A percentile compares a stretch with the other conserved stretches of the same genome.
These are phyloP conservation scores for Aureobasidium sp. DNA, from an alignment of 2,329 filamentous ascomycete species.

Conservation along the genomic window DNA sequence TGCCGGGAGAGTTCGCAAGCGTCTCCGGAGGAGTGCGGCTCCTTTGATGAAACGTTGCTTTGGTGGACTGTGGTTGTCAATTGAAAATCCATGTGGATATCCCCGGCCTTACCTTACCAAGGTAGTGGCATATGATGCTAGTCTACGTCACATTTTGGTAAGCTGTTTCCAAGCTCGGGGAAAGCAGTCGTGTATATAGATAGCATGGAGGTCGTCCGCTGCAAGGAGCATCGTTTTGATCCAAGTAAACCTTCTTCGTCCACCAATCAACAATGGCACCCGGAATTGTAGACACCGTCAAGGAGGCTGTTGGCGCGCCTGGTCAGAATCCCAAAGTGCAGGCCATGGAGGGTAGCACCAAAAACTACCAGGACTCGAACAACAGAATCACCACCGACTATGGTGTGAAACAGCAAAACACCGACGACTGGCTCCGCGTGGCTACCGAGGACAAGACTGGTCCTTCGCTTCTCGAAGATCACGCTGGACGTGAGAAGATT, in stretches of 20 bases:
- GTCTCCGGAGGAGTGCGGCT: no score
- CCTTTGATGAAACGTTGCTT: no score
- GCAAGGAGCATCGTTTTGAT: no score
- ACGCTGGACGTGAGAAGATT: slow-evolving; percentile 66
- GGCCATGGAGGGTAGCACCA: slow-evolving; percentile 54
- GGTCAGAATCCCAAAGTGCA: slow-evolving; percentile 46
- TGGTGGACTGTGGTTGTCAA: no score
- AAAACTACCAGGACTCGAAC: slow-evolving; percentile 49
- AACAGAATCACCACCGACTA: slow-evolving; percentile 67
- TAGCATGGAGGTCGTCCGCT: not conserved
- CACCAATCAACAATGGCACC: slow-evolving; percentile 2
- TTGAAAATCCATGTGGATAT: not conserved
- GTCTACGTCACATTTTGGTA: not conserved
- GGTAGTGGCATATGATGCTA: not conserved
- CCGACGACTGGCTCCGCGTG: slow-evolving; percentile 71
- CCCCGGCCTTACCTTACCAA: not conserved
- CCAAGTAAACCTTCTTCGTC: not conserved
- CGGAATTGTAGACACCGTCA: slow-evolving; percentile 17
- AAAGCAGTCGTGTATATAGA: not conserved
- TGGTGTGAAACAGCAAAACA: slow-evolving; percentile 65
- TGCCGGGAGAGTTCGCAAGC: no score
- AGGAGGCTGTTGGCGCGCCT: slow-evolving; percentile 28
- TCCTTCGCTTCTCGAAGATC: slow-evolving; percentile 64
- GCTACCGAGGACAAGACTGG: slow-evolving; percentile 57
- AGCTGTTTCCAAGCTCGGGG: not conserved